Base-by-base conservation (phyloP, 2,329 filamentous ascomycete species). In the Fusarium oxysporum region DNA sequence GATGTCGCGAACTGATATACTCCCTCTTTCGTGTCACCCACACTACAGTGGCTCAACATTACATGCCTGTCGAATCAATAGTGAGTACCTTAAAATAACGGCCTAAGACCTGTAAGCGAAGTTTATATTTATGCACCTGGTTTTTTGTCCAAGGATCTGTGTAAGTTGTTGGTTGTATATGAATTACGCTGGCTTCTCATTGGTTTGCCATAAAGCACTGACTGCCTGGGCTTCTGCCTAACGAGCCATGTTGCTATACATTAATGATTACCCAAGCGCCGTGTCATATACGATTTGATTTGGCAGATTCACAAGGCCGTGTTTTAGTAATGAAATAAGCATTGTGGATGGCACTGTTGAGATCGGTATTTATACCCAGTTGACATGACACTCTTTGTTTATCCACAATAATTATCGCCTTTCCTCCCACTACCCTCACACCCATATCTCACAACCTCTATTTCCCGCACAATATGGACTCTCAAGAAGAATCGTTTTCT, bases 181-280 rank as follows among this genome's bases (percentile, higher is more conserved):
- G 10, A 30, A 33, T 16, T 37, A 48, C n/a, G n/a, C 48, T 33
- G 25, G 6, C 35, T 17, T 58, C 16, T 25, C 45, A 61, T 68
- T 68, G 65, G 65, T 58, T 41, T 12, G 37, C 21, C 9, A n/a
- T n/a, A 13, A 30, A 37, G 32, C 32, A 45, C 35, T 44, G 11
- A 38, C 56, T 67, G 54, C 54, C 65, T 68, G 35, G 41, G 28
- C 32, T 68, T 62, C 64, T 68, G 56, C 62, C 62, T 68, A 54
- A 40, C 16, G 28, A 44, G 33, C 38, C 44, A 66, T 51, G 28
- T 66, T 40, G 11, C 23, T 51, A 25, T 33, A n/a, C n/a, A n/a
- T 23, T 50, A 16, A 33, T 45, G 23, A 66, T n/a, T 45, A 51
- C 17, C 53, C 33, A 53, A 61, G 40, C 40, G 45, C 35, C 33